Evolutionary conservation across 2,329 filamentous ascomycete species (phyloP).

Genomic region (Seiridium cupressi): DNA sequence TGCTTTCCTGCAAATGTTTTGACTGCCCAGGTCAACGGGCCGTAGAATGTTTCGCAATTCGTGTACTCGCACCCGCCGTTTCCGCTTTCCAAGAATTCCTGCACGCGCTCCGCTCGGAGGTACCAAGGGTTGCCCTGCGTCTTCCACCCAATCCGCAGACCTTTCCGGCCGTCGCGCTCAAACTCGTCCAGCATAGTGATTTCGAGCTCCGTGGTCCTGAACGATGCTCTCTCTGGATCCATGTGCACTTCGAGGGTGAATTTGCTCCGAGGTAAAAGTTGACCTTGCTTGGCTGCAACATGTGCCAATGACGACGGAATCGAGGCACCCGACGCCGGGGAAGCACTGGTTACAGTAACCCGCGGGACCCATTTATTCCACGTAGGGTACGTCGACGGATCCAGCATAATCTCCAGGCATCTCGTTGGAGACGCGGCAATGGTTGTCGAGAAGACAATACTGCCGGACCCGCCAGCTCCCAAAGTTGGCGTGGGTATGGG

Average conservation of each 20-base stretch:
- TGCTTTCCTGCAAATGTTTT: conserved; percentile 27
- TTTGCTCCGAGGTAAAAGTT: conserved; percentile 26
- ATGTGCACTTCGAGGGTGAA: conserved; percentile 34
- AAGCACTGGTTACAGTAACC: conserved; percentile 17
- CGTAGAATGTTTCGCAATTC: conserved; percentile 46
- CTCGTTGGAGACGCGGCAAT: conserved; percentile 31
- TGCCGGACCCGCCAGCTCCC: conserved; percentile 25
- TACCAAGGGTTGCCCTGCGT: conserved; percentile 28
- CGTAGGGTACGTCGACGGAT: conserved; percentile 27
- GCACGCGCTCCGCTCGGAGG: conserved; percentile 37
- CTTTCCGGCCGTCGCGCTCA: conserved; percentile 24
- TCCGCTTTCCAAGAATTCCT: conserved; percentile 36
- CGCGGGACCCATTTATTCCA: conserved; percentile 34
- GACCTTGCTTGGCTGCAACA: conserved; percentile 12
- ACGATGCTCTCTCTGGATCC: conserved; percentile 18
- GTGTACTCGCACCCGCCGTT: conserved; percentile 34
- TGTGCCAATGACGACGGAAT: conserved; percentile 15
- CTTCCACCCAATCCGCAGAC: conserved; percentile 39
- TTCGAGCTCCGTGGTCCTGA: conserved; percentile 18
- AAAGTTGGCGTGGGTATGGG: conserved; percentile 29
- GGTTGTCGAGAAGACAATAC: conserved; percentile 27
- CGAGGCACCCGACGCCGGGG: background rate
- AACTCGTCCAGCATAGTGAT: conserved; percentile 32
- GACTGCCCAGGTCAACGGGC: conserved; percentile 32
- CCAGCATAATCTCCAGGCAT: conserved; percentile 28